phyloP scores from a whole-genome alignment of 345 rosid genomes.

The Euphorbia pulcherrima region DNA sequence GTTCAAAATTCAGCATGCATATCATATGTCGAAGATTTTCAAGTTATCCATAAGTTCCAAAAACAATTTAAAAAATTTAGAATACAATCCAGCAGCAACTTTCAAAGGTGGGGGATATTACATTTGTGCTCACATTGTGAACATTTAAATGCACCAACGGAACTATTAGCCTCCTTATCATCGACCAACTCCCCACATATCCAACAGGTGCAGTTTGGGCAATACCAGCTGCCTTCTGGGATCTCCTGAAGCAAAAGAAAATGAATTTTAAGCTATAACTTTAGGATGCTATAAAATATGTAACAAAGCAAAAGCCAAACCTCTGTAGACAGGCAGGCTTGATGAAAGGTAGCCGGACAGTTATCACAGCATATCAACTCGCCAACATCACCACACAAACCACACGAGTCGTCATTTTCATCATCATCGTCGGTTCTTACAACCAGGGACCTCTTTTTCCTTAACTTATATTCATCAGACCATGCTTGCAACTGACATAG shows the following conservation, averaged over 20 bases:
- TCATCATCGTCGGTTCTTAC: constrained; percentile 60
- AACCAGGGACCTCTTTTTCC: constrained; percentile 45
- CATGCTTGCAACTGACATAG: constrained; percentile 84
- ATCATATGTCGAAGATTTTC: not conserved
- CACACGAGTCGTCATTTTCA: constrained; percentile 94
- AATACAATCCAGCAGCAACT: constrained; percentile 14
- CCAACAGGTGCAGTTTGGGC: constrained; percentile 83
- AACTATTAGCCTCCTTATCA: constrained; percentile 40
- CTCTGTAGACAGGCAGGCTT: constrained; percentile 73
- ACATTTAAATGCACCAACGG: constrained; percentile 56
- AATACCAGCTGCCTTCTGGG: constrained; percentile 94
- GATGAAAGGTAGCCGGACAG: constrained; percentile 91
- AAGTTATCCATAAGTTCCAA: constrained; percentile 1
- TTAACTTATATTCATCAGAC: constrained; percentile 72
- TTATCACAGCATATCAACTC: constrained; percentile 92
- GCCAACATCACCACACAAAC: constrained; percentile 86
- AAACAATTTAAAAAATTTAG: constrained; percentile 9
- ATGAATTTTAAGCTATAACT: constrained; percentile 3
- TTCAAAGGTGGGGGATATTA: constrained; percentile 29
- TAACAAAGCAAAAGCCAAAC: constrained; percentile 40
- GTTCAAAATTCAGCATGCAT: constrained; percentile 15
- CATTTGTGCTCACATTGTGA: constrained; percentile 88
- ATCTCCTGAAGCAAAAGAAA: constrained; percentile 54
- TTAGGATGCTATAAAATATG: not conserved
- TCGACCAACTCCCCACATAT: constrained; percentile 64